A percentile compares a stretch with the other conserved stretches of the same genome.
Conservation (phyloP, 345 rosid genomes). For the Hypericum perforatum region DNA sequence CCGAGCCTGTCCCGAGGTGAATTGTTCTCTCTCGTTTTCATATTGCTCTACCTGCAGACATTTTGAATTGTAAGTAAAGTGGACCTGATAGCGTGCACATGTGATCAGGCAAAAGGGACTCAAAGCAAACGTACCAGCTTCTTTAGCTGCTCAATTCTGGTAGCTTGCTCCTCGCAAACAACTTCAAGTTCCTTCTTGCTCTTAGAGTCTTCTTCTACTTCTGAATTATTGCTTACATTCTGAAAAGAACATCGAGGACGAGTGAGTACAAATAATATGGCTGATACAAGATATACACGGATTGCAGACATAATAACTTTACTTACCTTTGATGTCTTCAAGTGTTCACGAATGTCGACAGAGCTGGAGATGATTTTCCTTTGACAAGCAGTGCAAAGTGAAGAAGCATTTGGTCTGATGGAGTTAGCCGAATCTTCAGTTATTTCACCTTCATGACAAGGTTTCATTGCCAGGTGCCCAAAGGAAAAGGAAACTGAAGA, state of each 20-base stretch:
- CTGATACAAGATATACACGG: background rate
- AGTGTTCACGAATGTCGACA: slow-evolving; percentile 36
- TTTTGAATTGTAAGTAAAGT: slow-evolving; percentile 6
- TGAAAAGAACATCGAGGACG: slow-evolving; percentile 20
- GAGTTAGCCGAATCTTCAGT: slow-evolving; percentile 23
- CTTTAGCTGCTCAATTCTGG: slow-evolving; percentile 62
- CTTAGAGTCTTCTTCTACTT: slow-evolving; percentile 24
- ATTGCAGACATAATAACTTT: slow-evolving; percentile 16
- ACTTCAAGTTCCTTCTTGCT: slow-evolving; percentile 60
- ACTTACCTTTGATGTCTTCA: slow-evolving; percentile 32
- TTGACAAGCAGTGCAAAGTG: slow-evolving; percentile 10
- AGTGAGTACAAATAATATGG: background rate
- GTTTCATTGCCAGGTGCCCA: slow-evolving; percentile 60
- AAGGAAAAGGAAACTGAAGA: slow-evolving; percentile 70
- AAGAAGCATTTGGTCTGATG: too few species aligned
- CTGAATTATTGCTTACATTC: slow-evolving; percentile 28
- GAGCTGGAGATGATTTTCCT: slow-evolving; percentile 22
- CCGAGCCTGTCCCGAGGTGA: background rate
- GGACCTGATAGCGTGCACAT: background rate
- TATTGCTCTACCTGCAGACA: slow-evolving; percentile 47
- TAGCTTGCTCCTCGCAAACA: slow-evolving; percentile 62
- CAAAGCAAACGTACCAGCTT: slow-evolving; percentile 33
- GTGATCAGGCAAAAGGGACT: background rate
- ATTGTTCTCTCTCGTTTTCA: slow-evolving; percentile 27
- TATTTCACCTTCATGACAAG: slow-evolving; percentile 47